These are phyloP conservation scores for Candida dajiaensis DNA, from an alignment of 805 yeast species.

Conservation along the genomic window DNA sequence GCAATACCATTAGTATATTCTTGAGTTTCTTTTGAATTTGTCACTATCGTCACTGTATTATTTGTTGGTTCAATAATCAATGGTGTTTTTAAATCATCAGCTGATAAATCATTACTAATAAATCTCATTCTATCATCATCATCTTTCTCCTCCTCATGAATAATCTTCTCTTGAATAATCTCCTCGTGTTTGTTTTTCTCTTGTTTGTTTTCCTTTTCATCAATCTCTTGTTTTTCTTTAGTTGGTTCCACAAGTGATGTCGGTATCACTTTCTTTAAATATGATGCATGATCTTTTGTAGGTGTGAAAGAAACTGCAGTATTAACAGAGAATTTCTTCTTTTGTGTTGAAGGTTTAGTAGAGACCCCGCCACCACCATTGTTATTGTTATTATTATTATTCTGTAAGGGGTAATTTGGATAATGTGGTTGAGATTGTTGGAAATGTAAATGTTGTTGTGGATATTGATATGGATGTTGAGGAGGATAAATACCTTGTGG, in stretches of 20 bases:
- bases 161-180: neutral
- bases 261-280: neutral
- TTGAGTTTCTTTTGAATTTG: neutral
- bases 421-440: neutral
- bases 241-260: neutral
- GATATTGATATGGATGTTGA: neutral
- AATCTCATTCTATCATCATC: neutral
- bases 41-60: slow-evolving; percentile 1
- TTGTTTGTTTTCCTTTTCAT: neutral
- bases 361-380: too few relatives aligned
- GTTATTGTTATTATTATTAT: neutral
- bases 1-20: slow-evolving; percentile 1
- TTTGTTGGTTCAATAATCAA: slow-evolving; percentile 3
- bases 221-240: neutral
- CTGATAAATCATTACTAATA: neutral
- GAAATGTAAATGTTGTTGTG: neutral
- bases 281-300: slow-evolving; percentile 1
- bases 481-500: neutral
- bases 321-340: neutral
- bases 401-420: neutral
- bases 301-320: slow-evolving; percentile 2
- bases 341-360: neutral
- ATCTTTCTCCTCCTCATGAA: neutral
- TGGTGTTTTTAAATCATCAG: slow-evolving; percentile 2
- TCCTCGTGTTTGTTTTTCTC: neutral